Evolutionary conservation across 192 early-diverging fungal species (phyloP).

Genomic region (Podila minutissima): DNA sequence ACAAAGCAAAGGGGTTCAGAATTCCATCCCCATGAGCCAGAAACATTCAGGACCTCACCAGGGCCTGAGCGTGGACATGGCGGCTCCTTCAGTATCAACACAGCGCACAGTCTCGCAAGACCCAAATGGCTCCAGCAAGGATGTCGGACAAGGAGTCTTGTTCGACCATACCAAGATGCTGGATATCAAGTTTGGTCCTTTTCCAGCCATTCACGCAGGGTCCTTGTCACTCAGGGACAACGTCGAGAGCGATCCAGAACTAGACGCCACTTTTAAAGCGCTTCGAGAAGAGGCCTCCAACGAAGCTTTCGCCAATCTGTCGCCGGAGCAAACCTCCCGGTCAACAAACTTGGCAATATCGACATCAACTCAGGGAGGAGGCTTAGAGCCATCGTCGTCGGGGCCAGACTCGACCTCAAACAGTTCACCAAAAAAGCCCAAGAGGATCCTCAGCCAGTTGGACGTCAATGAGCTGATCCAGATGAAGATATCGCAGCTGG

Average conservation of each 20-base stretch:
- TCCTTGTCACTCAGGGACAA: background rate
- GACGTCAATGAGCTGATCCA: slow-evolving; percentile 65
- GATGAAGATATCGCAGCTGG: slow-evolving; percentile 65
- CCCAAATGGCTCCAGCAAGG: background rate
- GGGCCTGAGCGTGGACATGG: background rate
- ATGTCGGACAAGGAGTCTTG: background rate
- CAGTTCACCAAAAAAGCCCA: slow-evolving; percentile 20
- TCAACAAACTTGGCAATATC: background rate
- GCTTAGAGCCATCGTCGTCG: background rate
- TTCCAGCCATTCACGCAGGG: background rate
- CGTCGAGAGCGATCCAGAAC: background rate
- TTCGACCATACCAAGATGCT: background rate
- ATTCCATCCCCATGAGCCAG: background rate
- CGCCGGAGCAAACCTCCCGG: background rate
- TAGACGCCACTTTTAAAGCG: background rate
- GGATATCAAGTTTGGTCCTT: background rate
- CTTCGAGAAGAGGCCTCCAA: background rate
- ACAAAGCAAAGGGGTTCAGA: no score
- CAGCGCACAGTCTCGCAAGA: background rate
- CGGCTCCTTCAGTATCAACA: background rate
- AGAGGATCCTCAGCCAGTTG: slow-evolving; percentile 55
- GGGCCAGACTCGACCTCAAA: background rate
- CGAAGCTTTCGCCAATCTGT: background rate
- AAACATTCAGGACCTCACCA: background rate
- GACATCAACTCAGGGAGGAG: background rate